Percentiles rank a stretch among this genome's conserved stretches.
Evolutionary conservation across 352 stramenopile species (phyloP).

Genomic region (Pythium oligandrum): DNA sequence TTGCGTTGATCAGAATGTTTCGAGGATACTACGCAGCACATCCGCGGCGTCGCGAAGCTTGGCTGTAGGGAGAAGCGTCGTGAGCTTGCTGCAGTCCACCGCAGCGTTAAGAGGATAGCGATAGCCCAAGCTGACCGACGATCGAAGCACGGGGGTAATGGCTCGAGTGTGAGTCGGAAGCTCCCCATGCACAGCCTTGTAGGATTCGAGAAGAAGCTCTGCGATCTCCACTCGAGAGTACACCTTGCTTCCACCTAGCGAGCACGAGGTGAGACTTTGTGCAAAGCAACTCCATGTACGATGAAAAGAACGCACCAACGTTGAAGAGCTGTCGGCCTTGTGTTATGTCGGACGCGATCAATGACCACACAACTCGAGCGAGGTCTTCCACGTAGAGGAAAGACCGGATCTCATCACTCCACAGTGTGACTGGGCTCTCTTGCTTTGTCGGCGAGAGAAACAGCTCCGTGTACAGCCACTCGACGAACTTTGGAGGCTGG

Average conservation of each 20-base stretch:
- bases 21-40: too few species aligned
- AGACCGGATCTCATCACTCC: conserved; percentile 61
- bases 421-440: conserved; percentile 29
- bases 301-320: conserved; percentile 28
- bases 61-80: conserved; percentile 7
- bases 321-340: conserved; percentile 28
- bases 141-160: conserved; percentile 24
- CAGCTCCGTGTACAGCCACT: conserved; percentile 54
- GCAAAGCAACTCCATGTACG: not conserved
- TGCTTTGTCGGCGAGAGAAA: conserved; percentile 9
- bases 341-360: conserved; percentile 12
- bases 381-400: conserved; percentile 56
- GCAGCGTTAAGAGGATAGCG: conserved; percentile 37
- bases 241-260: conserved; percentile 34
- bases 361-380: conserved; percentile 25
- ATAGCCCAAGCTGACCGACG: conserved; percentile 39
- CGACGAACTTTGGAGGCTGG: conserved; percentile 50
- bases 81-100: conserved; percentile 28
- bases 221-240: conserved; percentile 48
- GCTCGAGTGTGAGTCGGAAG: conserved; percentile 1
- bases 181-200: not conserved
- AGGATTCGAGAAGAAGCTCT: conserved; percentile 21
- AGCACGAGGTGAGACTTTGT: not conserved
- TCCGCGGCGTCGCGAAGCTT: too few species aligned
- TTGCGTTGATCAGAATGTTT: too few species aligned